These are phyloP conservation scores for Cyclotella baltica DNA, from an alignment of 108 stramenopile genomes.

Conservation along the genomic window DNA sequence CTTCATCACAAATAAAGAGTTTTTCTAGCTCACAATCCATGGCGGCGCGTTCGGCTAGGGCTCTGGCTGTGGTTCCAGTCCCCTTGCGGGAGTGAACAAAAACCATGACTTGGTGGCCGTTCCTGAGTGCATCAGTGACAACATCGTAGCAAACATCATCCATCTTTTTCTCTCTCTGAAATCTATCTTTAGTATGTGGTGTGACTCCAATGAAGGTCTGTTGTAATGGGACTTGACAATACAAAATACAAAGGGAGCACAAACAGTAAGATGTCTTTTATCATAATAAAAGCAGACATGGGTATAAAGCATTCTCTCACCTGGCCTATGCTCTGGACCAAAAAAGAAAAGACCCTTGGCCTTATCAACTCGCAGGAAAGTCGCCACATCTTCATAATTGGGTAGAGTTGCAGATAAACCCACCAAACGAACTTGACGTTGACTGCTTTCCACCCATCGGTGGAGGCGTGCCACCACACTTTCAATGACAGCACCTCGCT, in stretches of 20 bases:
- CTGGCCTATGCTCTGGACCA: constrained; percentile 96
- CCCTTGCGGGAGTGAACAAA: constrained; percentile 99
- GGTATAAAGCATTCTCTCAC: too few species aligned
- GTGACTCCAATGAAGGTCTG: constrained; percentile 97
- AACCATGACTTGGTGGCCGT: constrained; percentile 99
- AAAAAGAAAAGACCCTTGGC: constrained; percentile 94
- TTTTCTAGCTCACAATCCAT: constrained; percentile 67
- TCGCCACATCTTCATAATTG: constrained; percentile 95
- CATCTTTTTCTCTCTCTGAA: constrained; percentile 84
- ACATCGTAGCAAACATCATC: constrained; percentile 93
- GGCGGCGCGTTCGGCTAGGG: constrained; percentile 79
- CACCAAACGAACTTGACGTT: constrained; percentile 92
- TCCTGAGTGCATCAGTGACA: constrained; percentile 85
- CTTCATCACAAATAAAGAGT: constrained; percentile 71
- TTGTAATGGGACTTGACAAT: constrained; percentile 97
- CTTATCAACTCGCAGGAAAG: constrained; percentile 80
- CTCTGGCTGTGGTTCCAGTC: constrained; percentile 90
- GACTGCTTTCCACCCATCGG: constrained; percentile 94
- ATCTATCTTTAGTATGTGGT: constrained; percentile 72
- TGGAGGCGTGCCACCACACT: constrained; percentile 96
- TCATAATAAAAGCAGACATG: too few species aligned
- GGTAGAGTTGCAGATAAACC: constrained; percentile 99
- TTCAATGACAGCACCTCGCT: constrained; percentile 99
- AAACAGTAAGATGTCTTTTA: too few species aligned
- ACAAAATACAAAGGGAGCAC: too few species aligned